These are phyloP conservation scores for Hypoxylon rickii DNA, from an alignment of 495 filamentous ascomycete genomes.

Conservation along the genomic window DNA sequence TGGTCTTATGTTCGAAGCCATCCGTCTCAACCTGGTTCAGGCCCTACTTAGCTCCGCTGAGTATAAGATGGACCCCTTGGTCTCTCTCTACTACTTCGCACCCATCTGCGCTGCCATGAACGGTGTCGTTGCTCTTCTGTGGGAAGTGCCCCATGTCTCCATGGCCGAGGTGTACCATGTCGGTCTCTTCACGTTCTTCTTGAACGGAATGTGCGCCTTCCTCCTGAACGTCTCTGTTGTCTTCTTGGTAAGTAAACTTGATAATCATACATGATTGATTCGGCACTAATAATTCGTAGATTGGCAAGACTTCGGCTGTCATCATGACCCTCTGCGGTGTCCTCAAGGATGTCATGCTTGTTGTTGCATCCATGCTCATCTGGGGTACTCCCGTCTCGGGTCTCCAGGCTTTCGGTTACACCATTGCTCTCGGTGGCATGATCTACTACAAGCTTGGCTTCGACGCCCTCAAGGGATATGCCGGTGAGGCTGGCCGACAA, in stretches of 20 bases:
- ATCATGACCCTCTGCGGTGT: conserved; percentile 98
- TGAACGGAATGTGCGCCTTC: conserved; percentile 85
- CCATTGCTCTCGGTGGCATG: conserved; percentile 85
- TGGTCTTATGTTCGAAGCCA: conserved; percentile 87
- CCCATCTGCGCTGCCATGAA: conserved; percentile 93
- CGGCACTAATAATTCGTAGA: conserved; percentile 59
- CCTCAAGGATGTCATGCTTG: conserved; percentile 96
- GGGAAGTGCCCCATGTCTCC: conserved; percentile 72
- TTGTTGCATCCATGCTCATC: conserved; percentile 84
- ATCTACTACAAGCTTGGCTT: conserved; percentile 96
- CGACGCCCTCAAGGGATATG: conserved; percentile 80
- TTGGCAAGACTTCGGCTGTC: conserved; percentile 94
- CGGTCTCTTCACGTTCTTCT: conserved; percentile 72
- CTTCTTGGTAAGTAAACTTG: conserved; percentile 72
- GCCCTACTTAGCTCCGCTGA: conserved; percentile 83
- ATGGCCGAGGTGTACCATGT: conserved; percentile 76
- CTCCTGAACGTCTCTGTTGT: conserved; percentile 91
- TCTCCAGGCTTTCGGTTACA: conserved; percentile 94
- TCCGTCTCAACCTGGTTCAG: conserved; percentile 90
- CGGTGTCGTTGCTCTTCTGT: conserved; percentile 73
- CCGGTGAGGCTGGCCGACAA: conserved; percentile 66
- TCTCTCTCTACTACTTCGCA: conserved; percentile 96
- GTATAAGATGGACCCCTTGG: conserved; percentile 97
- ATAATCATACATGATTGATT: background rate
- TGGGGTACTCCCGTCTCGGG: conserved; percentile 80